Evolutionary conservation across 225 moss, liverwort and hornwort genomes (phyloP), one percentile per base, ranked within the genome.

Genomic region (Sphagnum tenellum): DNA sequence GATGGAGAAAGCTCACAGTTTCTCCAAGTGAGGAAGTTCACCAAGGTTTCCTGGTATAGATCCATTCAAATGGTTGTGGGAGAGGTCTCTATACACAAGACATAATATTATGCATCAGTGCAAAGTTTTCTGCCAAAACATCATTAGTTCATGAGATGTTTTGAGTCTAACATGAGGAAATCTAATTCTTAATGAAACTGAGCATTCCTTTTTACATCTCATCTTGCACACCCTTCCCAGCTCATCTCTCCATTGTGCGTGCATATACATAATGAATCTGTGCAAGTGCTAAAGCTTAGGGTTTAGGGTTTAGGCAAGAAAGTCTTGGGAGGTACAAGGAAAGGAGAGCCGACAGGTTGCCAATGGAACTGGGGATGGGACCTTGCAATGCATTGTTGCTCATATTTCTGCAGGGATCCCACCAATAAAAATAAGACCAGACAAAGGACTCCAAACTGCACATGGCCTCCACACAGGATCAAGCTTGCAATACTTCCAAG

Each of bases 1-100:
- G 8, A 55, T 47, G 59, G 3, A 50, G 54, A 11, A 54, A 53
- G 45, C 89, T 85, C 79, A 98, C 96, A 98, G 47, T 79, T 82
- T 70, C 70, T 80, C 66, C 29, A 98, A 83, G 14, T 79, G 72
- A 3, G 57, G 51, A 29, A 93, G 71, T 55, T 75, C 66, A 62
- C 89, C 96, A 2, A 98, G 73, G 77, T 69, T 87, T 11, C 70
- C 80, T 67, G 94, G 91, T 58, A 94, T 91, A 9, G 87, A 73
- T 51, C 91, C 91, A 63, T 86, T 94, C 14, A 94, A 50, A 69
- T 68, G 71, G 56, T 94, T 94, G 73, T 81, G 66, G 9, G 94
- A 85, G 54, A 94, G 76, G 75, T 94, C 82, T 67, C 94, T 94
- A 29, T 29, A 29, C 29, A 29, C 29, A 29, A 29, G 29, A 29